Percentiles rank a stretch among this genome's conserved stretches.
These are phyloP conservation scores for Kluyveromyces aestuarii DNA, from an alignment of 805 yeast species.

Conservation along the genomic window DNA sequence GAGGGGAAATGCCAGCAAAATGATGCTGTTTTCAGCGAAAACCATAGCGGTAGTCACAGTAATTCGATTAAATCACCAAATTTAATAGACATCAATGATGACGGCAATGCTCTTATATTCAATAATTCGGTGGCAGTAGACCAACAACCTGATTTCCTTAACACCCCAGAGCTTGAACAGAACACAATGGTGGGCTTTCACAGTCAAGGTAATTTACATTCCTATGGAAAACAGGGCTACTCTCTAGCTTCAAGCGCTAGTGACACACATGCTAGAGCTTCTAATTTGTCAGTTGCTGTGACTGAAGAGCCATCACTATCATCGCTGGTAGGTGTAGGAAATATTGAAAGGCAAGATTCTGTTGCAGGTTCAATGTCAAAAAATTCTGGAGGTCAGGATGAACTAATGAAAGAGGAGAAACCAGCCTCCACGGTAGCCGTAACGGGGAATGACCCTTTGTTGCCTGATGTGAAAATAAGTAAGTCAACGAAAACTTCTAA, in stretches of 20 bases:
- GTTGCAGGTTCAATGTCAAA: not conserved
- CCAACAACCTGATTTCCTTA: conserved; percentile 22
- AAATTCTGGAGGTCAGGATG: not conserved
- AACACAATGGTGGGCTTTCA: not conserved
- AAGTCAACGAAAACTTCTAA: not conserved
- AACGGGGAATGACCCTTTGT: not conserved
- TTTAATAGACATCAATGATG: conserved; percentile 30
- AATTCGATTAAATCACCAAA: conserved; percentile 23
- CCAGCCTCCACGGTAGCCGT: not conserved
- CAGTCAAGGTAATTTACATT: not conserved
- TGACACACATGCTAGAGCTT: not conserved
- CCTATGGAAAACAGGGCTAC: not conserved
- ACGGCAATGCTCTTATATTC: conserved; percentile 8
- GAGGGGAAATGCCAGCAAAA: conserved; percentile 2
- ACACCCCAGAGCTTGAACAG: conserved; percentile 16
- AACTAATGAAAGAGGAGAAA: not conserved
- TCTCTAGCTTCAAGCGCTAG: not conserved
- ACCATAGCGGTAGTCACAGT: not conserved
- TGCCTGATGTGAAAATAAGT: not conserved
- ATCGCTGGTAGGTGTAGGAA: not conserved
- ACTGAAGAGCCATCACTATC: not conserved
- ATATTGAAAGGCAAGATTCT: not conserved
- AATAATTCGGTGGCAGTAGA: not conserved
- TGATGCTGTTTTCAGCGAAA: not conserved
- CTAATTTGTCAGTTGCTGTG: not conserved